Evolutionary conservation across 148 eudicot species (phyloP), one percentile per base, ranked within the genome.

Genomic region (Pouteria glomerata): DNA sequence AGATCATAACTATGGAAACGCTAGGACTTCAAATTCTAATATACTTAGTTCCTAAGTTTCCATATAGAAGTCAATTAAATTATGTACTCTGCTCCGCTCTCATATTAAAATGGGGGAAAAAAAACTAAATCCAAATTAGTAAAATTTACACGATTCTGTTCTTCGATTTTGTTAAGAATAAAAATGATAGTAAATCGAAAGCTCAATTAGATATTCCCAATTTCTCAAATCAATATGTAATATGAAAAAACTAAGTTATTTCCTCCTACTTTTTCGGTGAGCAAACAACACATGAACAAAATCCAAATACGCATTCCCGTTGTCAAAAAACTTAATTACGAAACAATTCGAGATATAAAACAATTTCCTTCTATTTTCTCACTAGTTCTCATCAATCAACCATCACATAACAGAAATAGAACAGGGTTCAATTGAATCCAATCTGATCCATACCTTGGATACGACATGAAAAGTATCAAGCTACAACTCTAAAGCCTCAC

Each of bases 381-480:
- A 39, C 44, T 5, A 5, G 6, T 39, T 39, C 44, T 39, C 44
- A 39, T 39, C 44, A 39, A 39, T 5, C 44, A 39, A 39, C 6
- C 44, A 39, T 11, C 4, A 58, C 35, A 30, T 37, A 13, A 55
- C 11, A 6, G 19, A 57, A 33, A 39, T 39, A 4, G 44, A 10
- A 39, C 10, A 39, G 44, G 44, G 44, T 39, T 39, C 44, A 10
- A 10, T 39, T 39, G 10, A 14, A 27, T 48, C 26, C 26, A 42
- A 42, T 56, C n/a, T 23, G 27, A 34, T 18, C 18, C 39, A 29
- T 62, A 47, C 51, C 97, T 94, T 94, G 13, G 98, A 95, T 26
- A 95, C 97, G 5, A 89, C 93, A 74, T 95, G 98, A 74, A 92
- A 95, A 4, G 96, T 87, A 65, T 95, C 97, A 1, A 95, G 93